Evolutionary conservation across 192 early-diverging fungal species (phyloP).

Genomic region (Coemansia sp.): DNA sequence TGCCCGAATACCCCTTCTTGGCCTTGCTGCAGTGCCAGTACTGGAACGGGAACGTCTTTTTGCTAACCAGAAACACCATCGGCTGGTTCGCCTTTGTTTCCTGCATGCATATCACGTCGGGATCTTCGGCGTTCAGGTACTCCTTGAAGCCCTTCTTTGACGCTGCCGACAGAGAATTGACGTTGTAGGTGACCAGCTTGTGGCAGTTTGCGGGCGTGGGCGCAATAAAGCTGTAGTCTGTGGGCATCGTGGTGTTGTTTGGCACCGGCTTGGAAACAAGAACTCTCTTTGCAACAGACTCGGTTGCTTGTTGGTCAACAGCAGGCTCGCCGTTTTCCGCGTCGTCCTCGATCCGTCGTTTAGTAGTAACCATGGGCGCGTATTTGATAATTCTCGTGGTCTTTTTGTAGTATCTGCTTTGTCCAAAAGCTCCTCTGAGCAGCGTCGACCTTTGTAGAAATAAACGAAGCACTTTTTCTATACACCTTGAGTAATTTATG

Average conservation of each 20-base stretch:
- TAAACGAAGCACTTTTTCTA: conserved; percentile 7
- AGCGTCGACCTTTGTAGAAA: not conserved
- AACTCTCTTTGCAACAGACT: conserved; percentile 18
- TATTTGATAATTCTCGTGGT: conserved; percentile 11
- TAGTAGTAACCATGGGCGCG: conserved; percentile 20
- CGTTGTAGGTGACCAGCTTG: conserved; percentile 78
- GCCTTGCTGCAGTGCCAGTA: conserved; percentile 64
- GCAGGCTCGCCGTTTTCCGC: conserved; percentile 8
- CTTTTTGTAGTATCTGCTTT: not conserved
- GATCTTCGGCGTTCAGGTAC: conserved; percentile 73
- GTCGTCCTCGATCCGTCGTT: conserved; percentile 22
- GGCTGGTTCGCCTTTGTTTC: conserved; percentile 83
- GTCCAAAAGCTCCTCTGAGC: not conserved
- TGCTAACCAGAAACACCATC: conserved; percentile 58
- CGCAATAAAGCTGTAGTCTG: conserved; percentile 56
- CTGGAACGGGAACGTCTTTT: conserved; percentile 66
- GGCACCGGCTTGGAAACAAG: conserved; percentile 23
- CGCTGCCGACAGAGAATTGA: conserved; percentile 69
- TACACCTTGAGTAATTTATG: too few relatives aligned
- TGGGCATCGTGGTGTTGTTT: conserved; percentile 69
- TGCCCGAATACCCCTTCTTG: conserved; percentile 82
- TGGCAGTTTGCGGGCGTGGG: conserved; percentile 52
- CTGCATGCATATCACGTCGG: conserved; percentile 81
- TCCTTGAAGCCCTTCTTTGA: conserved; percentile 78
- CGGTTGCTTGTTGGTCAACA: not conserved